Conservation (phyloP, 495 filamentous ascomycete species). For the Darksidea phi region DNA sequence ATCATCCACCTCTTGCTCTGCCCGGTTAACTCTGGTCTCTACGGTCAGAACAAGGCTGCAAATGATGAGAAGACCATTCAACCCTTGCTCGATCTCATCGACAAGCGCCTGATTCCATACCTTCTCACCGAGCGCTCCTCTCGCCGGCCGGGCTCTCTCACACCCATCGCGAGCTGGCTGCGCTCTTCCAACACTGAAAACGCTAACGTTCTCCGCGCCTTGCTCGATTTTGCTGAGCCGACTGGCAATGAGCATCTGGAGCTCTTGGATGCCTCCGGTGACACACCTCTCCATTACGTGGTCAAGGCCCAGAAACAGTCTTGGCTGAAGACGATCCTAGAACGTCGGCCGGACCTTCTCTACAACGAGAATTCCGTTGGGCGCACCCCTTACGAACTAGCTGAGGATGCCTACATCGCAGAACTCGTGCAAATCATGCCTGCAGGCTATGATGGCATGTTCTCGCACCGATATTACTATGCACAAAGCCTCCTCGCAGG, state of each 20-base stretch:
- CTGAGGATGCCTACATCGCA: conserved; percentile 53
- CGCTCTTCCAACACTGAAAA: conserved; percentile 23
- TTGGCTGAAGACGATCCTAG: conserved; percentile 52
- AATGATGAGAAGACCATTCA: conserved; percentile 37
- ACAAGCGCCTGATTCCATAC: conserved; percentile 48
- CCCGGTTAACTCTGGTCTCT: conserved; percentile 23
- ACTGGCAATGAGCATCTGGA: conserved; percentile 53
- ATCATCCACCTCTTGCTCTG: conserved; percentile 58
- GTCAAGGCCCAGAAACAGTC: conserved; percentile 45
- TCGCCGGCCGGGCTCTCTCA: conserved; percentile 47
- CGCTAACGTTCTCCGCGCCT: conserved; percentile 36
- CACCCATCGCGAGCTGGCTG: conserved; percentile 51
- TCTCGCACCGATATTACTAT: neutral
- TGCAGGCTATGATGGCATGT: neutral
- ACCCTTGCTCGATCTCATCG: conserved; percentile 54
- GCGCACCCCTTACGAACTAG: conserved; percentile 65
- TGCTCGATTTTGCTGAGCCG: conserved; percentile 53
- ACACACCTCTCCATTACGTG: conserved; percentile 62
- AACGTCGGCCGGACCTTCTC: conserved; percentile 56
- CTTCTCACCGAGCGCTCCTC: conserved; percentile 52
- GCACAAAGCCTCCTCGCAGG: conserved; percentile 3
- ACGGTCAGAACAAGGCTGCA: neutral
- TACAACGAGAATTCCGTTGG: conserved; percentile 70
- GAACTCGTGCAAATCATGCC: conserved; percentile 31
- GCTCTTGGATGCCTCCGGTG: conserved; percentile 64